These are phyloP conservation scores for Nepenthes alata DNA, from an alignment of 179 eudicot genomes.

Conservation along the genomic window DNA sequence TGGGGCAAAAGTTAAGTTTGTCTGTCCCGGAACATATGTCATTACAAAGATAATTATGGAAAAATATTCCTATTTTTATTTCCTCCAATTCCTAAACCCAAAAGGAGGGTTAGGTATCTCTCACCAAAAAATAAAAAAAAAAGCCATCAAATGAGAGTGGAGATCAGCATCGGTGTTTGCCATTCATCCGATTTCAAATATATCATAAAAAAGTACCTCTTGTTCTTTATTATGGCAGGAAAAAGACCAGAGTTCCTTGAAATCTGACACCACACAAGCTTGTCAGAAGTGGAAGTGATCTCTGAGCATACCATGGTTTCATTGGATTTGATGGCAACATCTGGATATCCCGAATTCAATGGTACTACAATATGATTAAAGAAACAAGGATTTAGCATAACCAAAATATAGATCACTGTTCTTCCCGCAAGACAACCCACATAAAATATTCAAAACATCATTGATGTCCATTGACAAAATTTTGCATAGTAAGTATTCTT, in stretches of 20 bases:
- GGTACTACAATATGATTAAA: constrained; percentile 31
- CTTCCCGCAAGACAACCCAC: neutral
- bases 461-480: neutral
- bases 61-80: no score
- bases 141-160: no score
- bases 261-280: constrained; percentile 64
- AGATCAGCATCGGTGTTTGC: no score
- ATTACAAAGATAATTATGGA: no score
- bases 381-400: neutral
- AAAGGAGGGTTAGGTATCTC: no score
- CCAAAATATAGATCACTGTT: neutral
- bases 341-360: constrained; percentile 31
- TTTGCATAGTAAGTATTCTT: neutral
- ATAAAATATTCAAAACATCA: neutral
- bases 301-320: constrained; percentile 36
- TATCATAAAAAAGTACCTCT: constrained; percentile 26
- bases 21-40: no score
- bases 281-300: constrained; percentile 27
- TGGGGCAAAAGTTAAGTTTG: no score
- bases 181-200: neutral
- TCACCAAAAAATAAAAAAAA: no score
- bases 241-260: constrained; percentile 45
- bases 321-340: constrained; percentile 41
- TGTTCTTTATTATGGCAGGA: constrained; percentile 50
- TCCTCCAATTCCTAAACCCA: no score